Evolutionary conservation across 23 red algal species (phyloP).

Genomic region (Pyropia haitanensis): DNA sequence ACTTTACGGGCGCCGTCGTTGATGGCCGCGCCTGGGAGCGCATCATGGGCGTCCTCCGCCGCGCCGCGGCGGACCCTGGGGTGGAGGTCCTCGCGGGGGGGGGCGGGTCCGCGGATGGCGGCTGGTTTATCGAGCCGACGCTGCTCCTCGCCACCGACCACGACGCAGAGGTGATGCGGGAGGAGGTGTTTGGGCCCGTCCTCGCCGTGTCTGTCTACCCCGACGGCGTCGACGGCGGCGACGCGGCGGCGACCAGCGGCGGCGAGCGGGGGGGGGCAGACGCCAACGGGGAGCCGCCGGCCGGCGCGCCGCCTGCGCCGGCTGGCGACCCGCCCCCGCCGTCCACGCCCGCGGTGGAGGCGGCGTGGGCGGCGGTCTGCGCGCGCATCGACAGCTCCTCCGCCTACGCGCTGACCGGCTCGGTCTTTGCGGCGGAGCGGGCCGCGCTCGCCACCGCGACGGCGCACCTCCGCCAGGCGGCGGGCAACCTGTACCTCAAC

Average conservation of each 20-base stretch:
- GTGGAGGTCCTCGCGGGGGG: constrained; percentile 25
- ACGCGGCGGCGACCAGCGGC: no score
- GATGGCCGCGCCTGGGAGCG: constrained; percentile 29
- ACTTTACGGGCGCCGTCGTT: constrained; percentile 52
- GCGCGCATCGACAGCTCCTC: no score
- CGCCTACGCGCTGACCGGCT: constrained; percentile 43
- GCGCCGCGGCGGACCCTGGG: constrained; percentile 1
- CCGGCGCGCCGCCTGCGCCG: no score
- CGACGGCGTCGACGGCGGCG: not conserved
- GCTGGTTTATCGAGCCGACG: constrained; percentile 52
- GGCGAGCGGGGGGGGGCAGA: no score
- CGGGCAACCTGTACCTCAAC: constrained; percentile 68
- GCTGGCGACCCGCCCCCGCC: no score
- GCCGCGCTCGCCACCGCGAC: constrained; percentile 5
- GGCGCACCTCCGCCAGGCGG: constrained; percentile 22
- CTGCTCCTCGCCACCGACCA: constrained; percentile 37
- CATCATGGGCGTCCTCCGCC: constrained; percentile 28
- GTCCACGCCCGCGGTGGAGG: no score
- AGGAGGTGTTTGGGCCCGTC: constrained; percentile 60
- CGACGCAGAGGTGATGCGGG: constrained; percentile 34
- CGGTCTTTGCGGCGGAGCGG: constrained; percentile 42
- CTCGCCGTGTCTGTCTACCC: constrained; percentile 31
- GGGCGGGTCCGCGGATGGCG: constrained; percentile 4
- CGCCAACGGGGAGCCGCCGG: no score
- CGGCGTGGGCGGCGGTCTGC: no score